Evolutionary conservation across 139 green algal species (phyloP), one percentile per base, ranked within the genome.

Genomic region (Picochlorum costavermella): DNA sequence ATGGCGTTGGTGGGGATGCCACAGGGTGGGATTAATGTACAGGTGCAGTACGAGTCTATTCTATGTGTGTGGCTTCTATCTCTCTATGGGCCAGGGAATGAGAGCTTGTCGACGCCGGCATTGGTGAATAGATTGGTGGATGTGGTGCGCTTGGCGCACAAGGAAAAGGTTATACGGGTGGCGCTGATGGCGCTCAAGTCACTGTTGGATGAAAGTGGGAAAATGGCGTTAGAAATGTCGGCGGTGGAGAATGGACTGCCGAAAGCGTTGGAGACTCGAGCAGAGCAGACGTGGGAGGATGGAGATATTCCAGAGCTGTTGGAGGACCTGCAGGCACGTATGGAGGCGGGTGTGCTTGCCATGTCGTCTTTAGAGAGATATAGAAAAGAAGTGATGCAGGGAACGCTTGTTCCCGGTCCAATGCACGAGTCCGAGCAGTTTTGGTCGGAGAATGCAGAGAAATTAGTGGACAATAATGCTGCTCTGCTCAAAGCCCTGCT

Each of bases 161-260:
- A 98, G 74, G 92, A 97, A 68, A 98, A 98, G 83, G 86, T 97
- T 53, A 75, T 96, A 73, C 82, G 93, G 5, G 84, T 96, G 48
- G 79, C 84, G 9, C 68, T 95, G 51, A 69, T 92, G 33, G 73
- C 84, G 14, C 69, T 98, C 60, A 79, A 80, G 33, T 96, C 95
- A 75, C 68, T 98, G 61, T 67, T 96, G 56, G 50, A 58, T 25
- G 58, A 57, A 53, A 59, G 56, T 14, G 28, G 30, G 25, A 55
- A 61, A 17, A 50, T 49, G 5, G 62, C 49, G 2, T 62, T 78
- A 37, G 74, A 86, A 23, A 68, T 86, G 53, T 84, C 81, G 0
- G 86, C 90, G 75, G 86, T 95, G 66, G 88, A 94, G 29, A 76
- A 81, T 30, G 88, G 86, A 6, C 77, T 96, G 64, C 79, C 77